phyloP scores from a whole-genome alignment of 257 asterid genomes.

The Solanum dulcamara region DNA sequence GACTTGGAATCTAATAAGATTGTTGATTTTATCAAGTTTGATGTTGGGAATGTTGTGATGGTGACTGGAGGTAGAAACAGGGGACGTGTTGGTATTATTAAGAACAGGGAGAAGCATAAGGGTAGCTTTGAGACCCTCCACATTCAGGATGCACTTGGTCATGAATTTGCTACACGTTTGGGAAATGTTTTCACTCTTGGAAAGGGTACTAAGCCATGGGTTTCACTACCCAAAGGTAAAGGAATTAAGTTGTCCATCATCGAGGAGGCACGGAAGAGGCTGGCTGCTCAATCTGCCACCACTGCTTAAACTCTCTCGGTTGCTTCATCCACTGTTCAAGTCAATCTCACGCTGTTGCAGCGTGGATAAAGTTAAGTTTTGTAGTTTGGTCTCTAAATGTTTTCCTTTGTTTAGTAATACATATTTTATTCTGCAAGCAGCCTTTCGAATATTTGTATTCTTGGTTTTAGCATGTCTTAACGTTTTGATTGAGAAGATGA shows the following conservation, averaged over 20 bases:
- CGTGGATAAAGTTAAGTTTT: background rate
- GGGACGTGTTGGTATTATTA: constrained; percentile 1
- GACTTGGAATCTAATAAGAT: constrained; percentile 2
- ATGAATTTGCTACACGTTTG: constrained; percentile 5
- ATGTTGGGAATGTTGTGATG: constrained; percentile 1
- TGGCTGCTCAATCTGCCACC: background rate
- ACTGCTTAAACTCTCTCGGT: background rate
- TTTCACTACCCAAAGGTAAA: background rate
- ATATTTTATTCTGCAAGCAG: background rate
- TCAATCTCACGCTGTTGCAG: background rate
- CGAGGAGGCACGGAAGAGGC: background rate
- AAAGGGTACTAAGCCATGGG: background rate
- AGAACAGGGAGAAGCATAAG: constrained; percentile 3
- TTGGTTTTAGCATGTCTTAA: background rate
- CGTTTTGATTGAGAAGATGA: background rate
- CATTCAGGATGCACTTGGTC: background rate
- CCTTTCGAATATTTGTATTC: background rate
- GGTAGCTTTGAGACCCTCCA: constrained; percentile 6
- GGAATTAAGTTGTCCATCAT: background rate
- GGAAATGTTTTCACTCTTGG: constrained; percentile 1
- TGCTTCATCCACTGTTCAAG: background rate
- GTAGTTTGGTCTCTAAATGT: background rate
- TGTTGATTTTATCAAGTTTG: constrained; percentile 1
- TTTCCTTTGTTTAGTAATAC: background rate
- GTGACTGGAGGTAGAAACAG: constrained; percentile 3